phyloP scores from a whole-genome alignment of 192 early-diverging fungal species.

The Entomortierella lignicola region DNA sequence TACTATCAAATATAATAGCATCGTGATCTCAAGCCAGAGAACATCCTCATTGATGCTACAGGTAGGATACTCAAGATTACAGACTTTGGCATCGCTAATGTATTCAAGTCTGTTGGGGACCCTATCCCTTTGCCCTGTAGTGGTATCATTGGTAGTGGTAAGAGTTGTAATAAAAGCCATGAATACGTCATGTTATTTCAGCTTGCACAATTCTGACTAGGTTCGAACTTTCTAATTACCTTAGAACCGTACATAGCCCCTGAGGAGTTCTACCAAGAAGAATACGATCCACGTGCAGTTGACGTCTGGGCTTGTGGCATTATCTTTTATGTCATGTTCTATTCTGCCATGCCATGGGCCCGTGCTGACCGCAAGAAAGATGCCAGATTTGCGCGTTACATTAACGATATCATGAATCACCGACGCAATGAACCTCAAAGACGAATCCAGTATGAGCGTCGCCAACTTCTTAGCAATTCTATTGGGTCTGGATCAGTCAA shows the following conservation, averaged over 20 bases:
- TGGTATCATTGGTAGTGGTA: constrained; percentile 80
- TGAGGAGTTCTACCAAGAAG: constrained; percentile 69
- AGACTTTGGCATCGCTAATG: constrained; percentile 83
- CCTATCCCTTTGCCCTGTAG: constrained; percentile 63
- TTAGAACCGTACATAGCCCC: constrained; percentile 87
- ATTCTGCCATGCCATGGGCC: constrained; percentile 49
- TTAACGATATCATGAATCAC: constrained; percentile 24
- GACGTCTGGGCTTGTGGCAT: constrained; percentile 51
- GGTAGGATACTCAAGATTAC: constrained; percentile 78
- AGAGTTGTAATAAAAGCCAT: background rate
- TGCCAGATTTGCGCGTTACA: constrained; percentile 19
- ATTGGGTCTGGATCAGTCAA: too few relatives aligned
- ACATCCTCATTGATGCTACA: constrained; percentile 72
- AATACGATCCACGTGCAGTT: constrained; percentile 79
- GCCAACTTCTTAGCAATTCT: background rate
- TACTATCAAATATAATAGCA: too few relatives aligned
- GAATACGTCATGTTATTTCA: background rate
- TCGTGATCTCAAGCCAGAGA: constrained; percentile 86
- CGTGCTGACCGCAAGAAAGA: constrained; percentile 43
- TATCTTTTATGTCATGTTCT: constrained; percentile 48
- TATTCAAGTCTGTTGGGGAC: constrained; percentile 76
- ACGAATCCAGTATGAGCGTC: constrained; percentile 18
- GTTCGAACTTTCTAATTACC: too few relatives aligned
- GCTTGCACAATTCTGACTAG: background rate
- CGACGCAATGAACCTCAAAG: constrained; percentile 20